Conservation (phyloP, 2,329 filamentous ascomycete genomes). For the Cercospora sojina region DNA sequence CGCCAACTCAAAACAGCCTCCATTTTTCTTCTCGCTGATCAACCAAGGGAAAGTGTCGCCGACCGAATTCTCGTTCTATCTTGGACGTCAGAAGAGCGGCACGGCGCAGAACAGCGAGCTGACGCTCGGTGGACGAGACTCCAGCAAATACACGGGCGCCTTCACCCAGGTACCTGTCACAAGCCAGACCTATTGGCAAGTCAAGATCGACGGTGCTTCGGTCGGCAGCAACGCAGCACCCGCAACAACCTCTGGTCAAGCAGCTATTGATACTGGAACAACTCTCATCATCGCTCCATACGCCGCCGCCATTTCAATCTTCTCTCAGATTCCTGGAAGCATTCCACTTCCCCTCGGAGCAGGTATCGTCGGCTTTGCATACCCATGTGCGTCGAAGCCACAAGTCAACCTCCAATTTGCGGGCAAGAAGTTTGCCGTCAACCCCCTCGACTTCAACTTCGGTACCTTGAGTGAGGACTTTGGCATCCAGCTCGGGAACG, state of each 20-base stretch:
- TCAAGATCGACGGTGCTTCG: conserved; percentile 28
- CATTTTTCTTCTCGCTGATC: conserved; percentile 33
- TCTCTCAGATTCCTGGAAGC: conserved; percentile 38
- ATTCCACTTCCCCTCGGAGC: conserved; percentile 30
- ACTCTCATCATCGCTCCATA: conserved; percentile 39
- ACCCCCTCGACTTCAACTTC: conserved; percentile 29
- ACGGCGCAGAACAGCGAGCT: conserved; percentile 29
- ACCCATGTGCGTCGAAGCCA: conserved; percentile 37
- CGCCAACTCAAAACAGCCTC: conserved; percentile 24
- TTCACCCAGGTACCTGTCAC: conserved; percentile 31
- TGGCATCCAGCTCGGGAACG: conserved; percentile 19
- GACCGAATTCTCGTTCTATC: conserved; percentile 35
- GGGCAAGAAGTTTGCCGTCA: conserved; percentile 31
- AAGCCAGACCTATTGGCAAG: conserved; percentile 32
- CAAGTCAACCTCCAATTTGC: conserved; percentile 31
- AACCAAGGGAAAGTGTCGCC: conserved; percentile 26
- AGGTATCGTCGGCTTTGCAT: conserved; percentile 34
- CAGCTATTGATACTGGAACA: conserved; percentile 34
- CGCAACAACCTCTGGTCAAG: conserved; percentile 23
- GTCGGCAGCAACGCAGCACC: conserved; percentile 18
- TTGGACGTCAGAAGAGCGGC: conserved; percentile 27
- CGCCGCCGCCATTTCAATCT: conserved; percentile 34
- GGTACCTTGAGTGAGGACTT: conserved; percentile 22
- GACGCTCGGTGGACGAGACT: conserved; percentile 32
- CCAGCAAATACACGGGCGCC: conserved; percentile 26